Evolutionary conservation across 2,329 filamentous ascomycete species (phyloP), one percentile per base, ranked within the genome.

Genomic region (Daldinia sp.): DNA sequence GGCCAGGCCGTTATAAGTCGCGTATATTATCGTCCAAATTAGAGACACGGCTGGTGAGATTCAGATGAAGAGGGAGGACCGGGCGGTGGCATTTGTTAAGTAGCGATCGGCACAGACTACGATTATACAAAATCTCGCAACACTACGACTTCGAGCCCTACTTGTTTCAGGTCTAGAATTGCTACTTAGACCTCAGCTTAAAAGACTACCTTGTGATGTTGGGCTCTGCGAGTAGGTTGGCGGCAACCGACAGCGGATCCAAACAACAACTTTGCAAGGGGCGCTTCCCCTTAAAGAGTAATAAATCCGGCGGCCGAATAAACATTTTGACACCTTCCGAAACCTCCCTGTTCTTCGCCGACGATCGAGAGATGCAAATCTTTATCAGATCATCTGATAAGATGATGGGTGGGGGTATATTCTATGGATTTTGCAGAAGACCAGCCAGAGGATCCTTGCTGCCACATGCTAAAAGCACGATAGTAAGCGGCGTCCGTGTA

Each of bases 371-470:
- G 15, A 19, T 32, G 57, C 57, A 67, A 68, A 48, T 59, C n/a
- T 66, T 65, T 68, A 68, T 70, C 67, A 65, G 68, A 70, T 70
- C 11, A 69, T 70, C 68, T 63, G 68, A 69, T 69, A 64, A 66
- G 62, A 68, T 65, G 55, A 43, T 23, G 49, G 51, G 9, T 53
- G 41, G 41, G 63, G 64, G 70, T 70, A 45, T 23, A 13, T 13
- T 27, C 19, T 43, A 45, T 23, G 34, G 58, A 30, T 25, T n/a
- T 35, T 21, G 23, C 37, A 23, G 10, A 51, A 52, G 37, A 15
- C 32, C 41, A 43, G 48, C 29, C 32, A 41, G 29, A 15, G 32
- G 32, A 58, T 51, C 63, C 59, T 27, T 62, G 55, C 35, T 27
- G 13, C 17, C n/a, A n/a, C n/a, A n/a, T n/a, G n/a, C n/a, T n/a